Evolutionary conservation across 2,329 filamentous ascomycete species (phyloP).

Genomic region (Thelonectria rubi): DNA sequence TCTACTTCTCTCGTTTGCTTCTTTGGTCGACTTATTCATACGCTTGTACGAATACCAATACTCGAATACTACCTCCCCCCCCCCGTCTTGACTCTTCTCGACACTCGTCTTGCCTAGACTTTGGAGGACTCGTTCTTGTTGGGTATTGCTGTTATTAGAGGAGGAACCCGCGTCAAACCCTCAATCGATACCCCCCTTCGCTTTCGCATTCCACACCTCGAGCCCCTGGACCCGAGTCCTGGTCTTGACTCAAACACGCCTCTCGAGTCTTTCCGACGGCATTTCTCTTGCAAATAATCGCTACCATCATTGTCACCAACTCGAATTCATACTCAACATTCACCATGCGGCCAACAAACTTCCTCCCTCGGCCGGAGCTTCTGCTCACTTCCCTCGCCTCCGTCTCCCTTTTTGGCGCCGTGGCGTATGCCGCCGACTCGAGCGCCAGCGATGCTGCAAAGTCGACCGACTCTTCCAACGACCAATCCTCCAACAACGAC

Average conservation of each 20-base stretch:
- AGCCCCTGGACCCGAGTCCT: slow-evolving; percentile 5
- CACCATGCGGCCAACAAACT: slow-evolving; percentile 43
- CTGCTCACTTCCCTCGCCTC: slow-evolving; percentile 42
- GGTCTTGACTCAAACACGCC: background rate
- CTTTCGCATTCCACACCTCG: slow-evolving; percentile 12
- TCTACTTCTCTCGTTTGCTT: slow-evolving; percentile 9
- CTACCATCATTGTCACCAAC: background rate
- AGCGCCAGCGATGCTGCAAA: slow-evolving; percentile 30
- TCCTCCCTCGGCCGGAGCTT: slow-evolving; percentile 39
- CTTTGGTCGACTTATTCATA: too few species aligned
- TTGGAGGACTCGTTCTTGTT: background rate
- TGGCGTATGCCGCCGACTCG: slow-evolving; percentile 47
- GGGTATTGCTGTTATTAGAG: background rate
- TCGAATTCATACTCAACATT: slow-evolving; percentile 8
- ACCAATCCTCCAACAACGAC: background rate
- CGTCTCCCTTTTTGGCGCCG: slow-evolving; percentile 42
- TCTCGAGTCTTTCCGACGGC: background rate
- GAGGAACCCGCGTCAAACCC: background rate
- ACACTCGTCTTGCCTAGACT: slow-evolving; percentile 6
- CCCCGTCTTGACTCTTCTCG: background rate
- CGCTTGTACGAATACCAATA: too few species aligned
- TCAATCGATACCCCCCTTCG: slow-evolving; percentile 9
- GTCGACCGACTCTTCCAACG: slow-evolving; percentile 7
- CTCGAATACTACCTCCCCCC: background rate
- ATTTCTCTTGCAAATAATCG: background rate